phyloP scores from a whole-genome alignment of 495 filamentous ascomycete genomes.

The Tuber brumale region DNA sequence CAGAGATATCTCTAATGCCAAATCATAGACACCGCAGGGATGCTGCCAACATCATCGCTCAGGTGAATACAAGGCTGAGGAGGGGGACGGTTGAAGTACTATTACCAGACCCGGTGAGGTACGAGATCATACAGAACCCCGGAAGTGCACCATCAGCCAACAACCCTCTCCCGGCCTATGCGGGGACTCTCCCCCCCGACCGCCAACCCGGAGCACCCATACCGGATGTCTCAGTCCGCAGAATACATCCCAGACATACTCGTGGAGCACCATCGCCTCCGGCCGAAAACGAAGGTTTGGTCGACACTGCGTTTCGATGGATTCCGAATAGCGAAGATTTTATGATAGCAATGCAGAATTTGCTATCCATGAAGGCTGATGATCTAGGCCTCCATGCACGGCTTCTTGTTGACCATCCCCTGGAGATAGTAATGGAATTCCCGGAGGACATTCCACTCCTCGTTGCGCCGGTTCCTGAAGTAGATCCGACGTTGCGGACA shows the following conservation, averaged over 20 bases:
- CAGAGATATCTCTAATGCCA: neutral
- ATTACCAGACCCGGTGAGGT: neutral
- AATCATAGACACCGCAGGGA: neutral
- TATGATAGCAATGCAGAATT: neutral
- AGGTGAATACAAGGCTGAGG: neutral
- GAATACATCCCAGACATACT: neutral
- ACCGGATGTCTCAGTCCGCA: neutral
- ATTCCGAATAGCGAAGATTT: neutral
- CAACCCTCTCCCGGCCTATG: neutral
- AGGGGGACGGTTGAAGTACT: neutral
- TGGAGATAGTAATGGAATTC: constrained; percentile 15
- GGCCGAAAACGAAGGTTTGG: neutral
- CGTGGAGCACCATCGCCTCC: neutral
- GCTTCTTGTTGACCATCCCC: constrained; percentile 14
- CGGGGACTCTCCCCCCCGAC: neutral
- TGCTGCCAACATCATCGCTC: neutral
- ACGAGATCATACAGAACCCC: neutral
- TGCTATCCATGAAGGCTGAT: neutral
- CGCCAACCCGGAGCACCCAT: neutral
- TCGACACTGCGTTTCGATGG: neutral
- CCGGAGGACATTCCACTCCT: constrained; percentile 18
- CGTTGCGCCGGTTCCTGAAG: constrained; percentile 8
- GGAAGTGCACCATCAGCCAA: neutral
- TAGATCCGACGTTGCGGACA: constrained; percentile 1
- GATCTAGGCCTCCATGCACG: constrained; percentile 22